A percentile compares a stretch with the other conserved stretches of the same genome.
Evolutionary conservation across 2,329 filamentous ascomycete genomes (phyloP).

Genomic region (Fulvia fulva): DNA sequence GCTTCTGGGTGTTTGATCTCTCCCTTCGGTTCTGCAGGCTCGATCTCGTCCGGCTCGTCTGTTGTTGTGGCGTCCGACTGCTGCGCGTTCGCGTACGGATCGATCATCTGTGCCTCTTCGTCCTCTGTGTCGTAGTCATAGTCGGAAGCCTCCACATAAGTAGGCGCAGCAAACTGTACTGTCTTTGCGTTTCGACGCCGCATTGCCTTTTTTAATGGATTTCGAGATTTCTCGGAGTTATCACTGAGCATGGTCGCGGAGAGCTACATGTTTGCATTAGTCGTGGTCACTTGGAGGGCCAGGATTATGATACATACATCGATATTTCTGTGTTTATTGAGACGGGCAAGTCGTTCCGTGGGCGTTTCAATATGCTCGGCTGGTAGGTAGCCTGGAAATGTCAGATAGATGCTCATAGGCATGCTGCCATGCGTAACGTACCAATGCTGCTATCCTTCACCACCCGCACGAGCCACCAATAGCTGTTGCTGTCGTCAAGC

Average conservation of each 20-base stretch:
- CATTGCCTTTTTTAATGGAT: constrained; percentile 78
- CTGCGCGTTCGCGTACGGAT: constrained; percentile 23
- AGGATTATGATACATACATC: constrained; percentile 61
- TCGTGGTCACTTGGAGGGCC: not conserved
- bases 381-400: constrained; percentile 75
- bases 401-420: constrained; percentile 1
- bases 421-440: constrained; percentile 34
- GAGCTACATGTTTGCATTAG: constrained; percentile 44
- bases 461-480: constrained; percentile 97
- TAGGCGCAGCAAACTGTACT: constrained; percentile 79
- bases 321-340: constrained; percentile 98
- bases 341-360: constrained; percentile 82
- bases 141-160: constrained; percentile 83
- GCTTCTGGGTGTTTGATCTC: constrained; percentile 20
- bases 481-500: constrained; percentile 97
- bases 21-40: constrained; percentile 22
- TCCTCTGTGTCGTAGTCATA: constrained; percentile 82
- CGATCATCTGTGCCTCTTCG: constrained; percentile 31
- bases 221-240: constrained; percentile 74
- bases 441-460: constrained; percentile 96
- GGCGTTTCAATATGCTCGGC: constrained; percentile 98
- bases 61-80: constrained; percentile 18
- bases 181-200: constrained; percentile 77
- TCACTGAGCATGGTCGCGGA: constrained; percentile 69
- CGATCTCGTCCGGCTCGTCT: constrained; percentile 19